Conservation (phyloP, 495 filamentous ascomycete genomes). For the Hypomontagnella monticulosa region DNA sequence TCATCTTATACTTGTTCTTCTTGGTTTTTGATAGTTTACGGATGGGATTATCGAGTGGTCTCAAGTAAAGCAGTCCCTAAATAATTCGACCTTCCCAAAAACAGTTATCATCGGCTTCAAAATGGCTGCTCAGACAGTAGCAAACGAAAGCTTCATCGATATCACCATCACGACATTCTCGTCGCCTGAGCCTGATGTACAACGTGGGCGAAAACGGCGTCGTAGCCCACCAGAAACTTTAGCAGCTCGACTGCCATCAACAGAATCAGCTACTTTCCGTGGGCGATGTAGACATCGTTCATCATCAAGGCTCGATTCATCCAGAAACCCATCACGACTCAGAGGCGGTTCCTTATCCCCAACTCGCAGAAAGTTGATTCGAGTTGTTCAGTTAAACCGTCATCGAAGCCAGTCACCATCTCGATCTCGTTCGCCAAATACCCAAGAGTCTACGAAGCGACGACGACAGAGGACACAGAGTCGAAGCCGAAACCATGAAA, state of each 20-base stretch:
- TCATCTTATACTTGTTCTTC: background rate
- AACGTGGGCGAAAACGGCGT: slow-evolving; percentile 49
- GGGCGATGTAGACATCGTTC: slow-evolving; percentile 53
- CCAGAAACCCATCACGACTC: slow-evolving; percentile 42
- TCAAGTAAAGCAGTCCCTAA: slow-evolving; percentile 15
- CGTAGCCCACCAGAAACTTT: slow-evolving; percentile 41
- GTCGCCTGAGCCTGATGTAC: slow-evolving; percentile 47
- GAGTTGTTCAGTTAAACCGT: slow-evolving; percentile 44
- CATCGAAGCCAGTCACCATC: slow-evolving; percentile 51
- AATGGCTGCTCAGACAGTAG: slow-evolving; percentile 27
- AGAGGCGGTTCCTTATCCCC: slow-evolving; percentile 45
- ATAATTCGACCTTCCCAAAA: background rate
- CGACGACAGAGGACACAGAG: slow-evolving; percentile 52
- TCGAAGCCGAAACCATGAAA: slow-evolving; percentile 45
- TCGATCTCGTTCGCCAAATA: slow-evolving; percentile 46
- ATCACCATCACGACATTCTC: slow-evolving; percentile 39
- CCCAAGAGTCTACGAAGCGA: slow-evolving; percentile 36
- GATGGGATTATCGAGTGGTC: slow-evolving; percentile 10
- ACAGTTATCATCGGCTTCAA: background rate
- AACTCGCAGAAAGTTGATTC: slow-evolving; percentile 43
- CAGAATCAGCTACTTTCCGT: slow-evolving; percentile 52
- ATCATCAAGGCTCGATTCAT: slow-evolving; percentile 45
- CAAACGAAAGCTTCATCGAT: slow-evolving; percentile 38
- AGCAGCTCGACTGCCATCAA: slow-evolving; percentile 41
- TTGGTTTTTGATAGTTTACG: slow-evolving; percentile 11